phyloP scores from a whole-genome alignment of 176 grass and related monocot species.

The Hordeum marinum region DNA sequence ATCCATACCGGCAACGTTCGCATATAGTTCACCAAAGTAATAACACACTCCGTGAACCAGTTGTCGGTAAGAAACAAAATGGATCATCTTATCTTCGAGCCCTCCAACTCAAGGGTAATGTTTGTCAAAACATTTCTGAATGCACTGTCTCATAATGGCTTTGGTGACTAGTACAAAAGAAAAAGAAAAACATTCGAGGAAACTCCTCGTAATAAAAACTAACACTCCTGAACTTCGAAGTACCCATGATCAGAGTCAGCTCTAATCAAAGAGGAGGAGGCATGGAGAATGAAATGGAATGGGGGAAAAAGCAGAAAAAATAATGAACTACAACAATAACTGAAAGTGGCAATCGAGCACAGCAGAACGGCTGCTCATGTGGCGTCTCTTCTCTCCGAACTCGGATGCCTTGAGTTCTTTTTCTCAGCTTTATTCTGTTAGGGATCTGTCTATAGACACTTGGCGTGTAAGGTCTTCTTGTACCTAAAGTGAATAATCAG shows the following conservation, averaged over 20 bases:
- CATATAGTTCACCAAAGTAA: too few species aligned
- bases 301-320: neutral
- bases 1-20: neutral
- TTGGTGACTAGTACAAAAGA: neutral
- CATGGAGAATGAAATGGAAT: neutral
- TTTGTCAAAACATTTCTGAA: neutral
- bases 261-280: neutral
- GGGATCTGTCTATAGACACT: neutral
- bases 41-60: neutral
- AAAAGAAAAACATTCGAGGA: neutral
- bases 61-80: neutral
- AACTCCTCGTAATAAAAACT: neutral
- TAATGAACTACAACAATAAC: conserved; percentile 19
- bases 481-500: conserved; percentile 23
- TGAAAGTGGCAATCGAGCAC: neutral
- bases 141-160: neutral
- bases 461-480: conserved; percentile 14
- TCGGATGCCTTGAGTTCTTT: neutral
- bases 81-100: neutral
- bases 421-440: conserved; percentile 39
- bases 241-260: neutral
- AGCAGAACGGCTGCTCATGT: conserved; percentile 5
- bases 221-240: neutral
- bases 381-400: conserved; percentile 5
- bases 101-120: neutral